Percentiles rank a stretch among this genome's conserved stretches.
Evolutionary conservation across 768 basidiomycete genomes (phyloP).

Genomic region (Auriscalpium orientale): DNA sequence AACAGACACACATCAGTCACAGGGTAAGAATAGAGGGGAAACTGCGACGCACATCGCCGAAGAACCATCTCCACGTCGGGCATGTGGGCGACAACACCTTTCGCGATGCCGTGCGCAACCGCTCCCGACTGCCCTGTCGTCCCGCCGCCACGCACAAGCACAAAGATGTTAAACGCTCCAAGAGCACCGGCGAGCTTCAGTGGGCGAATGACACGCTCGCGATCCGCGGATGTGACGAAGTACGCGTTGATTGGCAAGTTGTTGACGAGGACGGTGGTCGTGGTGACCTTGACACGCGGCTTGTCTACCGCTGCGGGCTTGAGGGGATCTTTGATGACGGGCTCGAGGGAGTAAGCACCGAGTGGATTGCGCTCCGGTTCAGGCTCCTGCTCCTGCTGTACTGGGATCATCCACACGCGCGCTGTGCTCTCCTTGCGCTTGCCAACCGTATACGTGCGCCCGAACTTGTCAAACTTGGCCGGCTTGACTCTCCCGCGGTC

Average conservation of each 20-base stretch:
- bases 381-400: slow-evolving; percentile 15
- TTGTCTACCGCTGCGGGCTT: slow-evolving; percentile 5
- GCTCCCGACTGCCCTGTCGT: slow-evolving; percentile 92
- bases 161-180: slow-evolving; percentile 71
- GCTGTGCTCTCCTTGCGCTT: slow-evolving; percentile 86
- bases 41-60: slow-evolving; percentile 52
- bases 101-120: slow-evolving; percentile 67
- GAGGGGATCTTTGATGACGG: slow-evolving; percentile 4
- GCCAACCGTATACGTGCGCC: slow-evolving; percentile 83
- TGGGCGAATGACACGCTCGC: slow-evolving; percentile 77
- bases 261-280: slow-evolving; percentile 76
- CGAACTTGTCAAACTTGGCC: slow-evolving; percentile 59
- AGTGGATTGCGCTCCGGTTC: background rate
- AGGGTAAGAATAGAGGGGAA: background rate
- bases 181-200: slow-evolving; percentile 77
- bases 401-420: slow-evolving; percentile 88
- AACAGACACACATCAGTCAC: slow-evolving; percentile 5
- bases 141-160: slow-evolving; percentile 72
- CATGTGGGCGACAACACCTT: slow-evolving; percentile 64
- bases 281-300: slow-evolving; percentile 32
- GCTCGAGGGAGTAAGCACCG: slow-evolving; percentile 2
- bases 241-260: slow-evolving; percentile 71
- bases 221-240: slow-evolving; percentile 68
- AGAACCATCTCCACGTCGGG: slow-evolving; percentile 60
- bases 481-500: slow-evolving; percentile 45